Conservation (phyloP, 2,329 filamentous ascomycete species). For the Penicillium polonicum region DNA sequence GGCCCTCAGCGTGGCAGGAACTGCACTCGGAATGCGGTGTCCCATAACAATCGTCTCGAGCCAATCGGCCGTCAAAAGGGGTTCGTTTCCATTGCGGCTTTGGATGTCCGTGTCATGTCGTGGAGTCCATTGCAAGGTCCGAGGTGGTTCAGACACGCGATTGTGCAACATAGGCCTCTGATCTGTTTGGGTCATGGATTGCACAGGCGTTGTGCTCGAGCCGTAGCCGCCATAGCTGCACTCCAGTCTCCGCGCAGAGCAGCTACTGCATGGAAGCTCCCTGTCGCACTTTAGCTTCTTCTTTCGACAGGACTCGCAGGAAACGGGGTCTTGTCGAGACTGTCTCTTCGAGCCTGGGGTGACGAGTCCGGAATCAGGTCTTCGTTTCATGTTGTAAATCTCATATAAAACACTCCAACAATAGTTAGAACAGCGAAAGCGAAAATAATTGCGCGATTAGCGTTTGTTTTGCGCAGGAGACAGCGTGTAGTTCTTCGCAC, state of each 20-base stretch:
- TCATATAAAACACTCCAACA: neutral
- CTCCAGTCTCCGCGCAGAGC: constrained; percentile 32
- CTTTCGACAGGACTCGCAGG: constrained; percentile 40
- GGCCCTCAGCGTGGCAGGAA: constrained; percentile 20
- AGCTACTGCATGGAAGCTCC: constrained; percentile 52
- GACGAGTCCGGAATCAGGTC: neutral
- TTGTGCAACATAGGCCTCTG: neutral
- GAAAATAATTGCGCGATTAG: neutral
- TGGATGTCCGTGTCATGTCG: neutral
- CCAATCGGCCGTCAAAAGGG: constrained; percentile 28
- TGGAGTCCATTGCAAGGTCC: neutral
- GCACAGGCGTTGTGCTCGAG: neutral
- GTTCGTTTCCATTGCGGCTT: constrained; percentile 16
- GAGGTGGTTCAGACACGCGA: neutral
- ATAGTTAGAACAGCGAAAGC: neutral
- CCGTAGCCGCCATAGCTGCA: constrained; percentile 28
- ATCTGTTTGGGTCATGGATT: neutral
- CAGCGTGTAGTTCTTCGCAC: neutral
- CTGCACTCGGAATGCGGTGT: constrained; percentile 25
- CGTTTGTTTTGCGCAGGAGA: neutral
- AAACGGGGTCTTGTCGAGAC: constrained; percentile 40
- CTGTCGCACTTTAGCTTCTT: constrained; percentile 57
- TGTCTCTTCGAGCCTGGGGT: constrained; percentile 16
- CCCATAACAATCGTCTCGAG: constrained; percentile 33
- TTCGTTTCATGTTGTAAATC: constrained; percentile 26